These are phyloP conservation scores for Fraxinus anomala DNA, from an alignment of 257 asterid genomes.

Conservation along the genomic window DNA sequence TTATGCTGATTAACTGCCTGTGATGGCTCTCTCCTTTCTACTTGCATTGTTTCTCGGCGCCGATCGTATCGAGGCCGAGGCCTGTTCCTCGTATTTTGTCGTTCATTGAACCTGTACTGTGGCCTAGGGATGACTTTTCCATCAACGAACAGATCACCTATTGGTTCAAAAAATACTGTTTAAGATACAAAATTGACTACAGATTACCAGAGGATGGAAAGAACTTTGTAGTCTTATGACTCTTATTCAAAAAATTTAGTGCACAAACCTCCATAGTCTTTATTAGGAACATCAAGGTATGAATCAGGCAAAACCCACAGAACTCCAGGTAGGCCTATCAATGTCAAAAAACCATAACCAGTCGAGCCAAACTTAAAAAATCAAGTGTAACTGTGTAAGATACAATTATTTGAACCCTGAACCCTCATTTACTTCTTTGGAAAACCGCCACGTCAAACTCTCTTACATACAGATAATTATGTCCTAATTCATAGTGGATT, in stretches of 20 bases:
- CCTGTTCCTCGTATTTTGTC: slow-evolving; percentile 52
- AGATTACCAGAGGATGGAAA: background rate
- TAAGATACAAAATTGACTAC: slow-evolving; percentile 9
- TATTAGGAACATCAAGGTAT: slow-evolving; percentile 81
- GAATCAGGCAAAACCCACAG: slow-evolving; percentile 90
- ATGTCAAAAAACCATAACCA: slow-evolving; percentile 26
- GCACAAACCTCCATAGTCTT: slow-evolving; percentile 80
- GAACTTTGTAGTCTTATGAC: background rate
- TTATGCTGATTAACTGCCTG: slow-evolving; percentile 34
- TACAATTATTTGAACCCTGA: background rate
- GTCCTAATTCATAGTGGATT: background rate
- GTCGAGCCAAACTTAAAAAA: background rate
- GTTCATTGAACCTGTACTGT: slow-evolving; percentile 61
- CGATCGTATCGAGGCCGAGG: slow-evolving; percentile 84
- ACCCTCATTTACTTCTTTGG: slow-evolving; percentile 11
- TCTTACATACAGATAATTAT: background rate
- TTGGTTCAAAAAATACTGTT: slow-evolving; percentile 9
- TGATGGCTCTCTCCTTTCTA: slow-evolving; percentile 51
- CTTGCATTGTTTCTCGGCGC: slow-evolving; percentile 80
- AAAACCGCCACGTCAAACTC: background rate
- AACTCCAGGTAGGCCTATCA: slow-evolving; percentile 65
- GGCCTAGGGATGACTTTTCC: slow-evolving; percentile 86
- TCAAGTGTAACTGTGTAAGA: background rate
- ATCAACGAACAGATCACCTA: slow-evolving; percentile 74
- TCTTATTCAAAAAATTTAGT: background rate